Evolutionary conservation across 2,329 filamentous ascomycete species (phyloP).

Genomic region (Sphaerulina vaccinii): DNA sequence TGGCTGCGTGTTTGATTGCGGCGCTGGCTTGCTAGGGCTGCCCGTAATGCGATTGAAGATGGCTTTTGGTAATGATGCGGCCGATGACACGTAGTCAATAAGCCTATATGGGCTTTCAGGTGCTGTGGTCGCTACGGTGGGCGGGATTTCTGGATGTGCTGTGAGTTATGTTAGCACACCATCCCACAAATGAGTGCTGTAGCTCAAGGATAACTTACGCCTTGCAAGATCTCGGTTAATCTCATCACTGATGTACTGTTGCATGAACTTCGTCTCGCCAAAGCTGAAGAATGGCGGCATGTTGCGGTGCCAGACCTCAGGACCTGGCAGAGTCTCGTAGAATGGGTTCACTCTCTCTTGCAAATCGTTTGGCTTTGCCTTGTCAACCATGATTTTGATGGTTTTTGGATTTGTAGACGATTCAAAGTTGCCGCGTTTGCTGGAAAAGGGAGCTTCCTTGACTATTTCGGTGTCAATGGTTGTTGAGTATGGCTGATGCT

Average conservation of each 20-base stretch:
- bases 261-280: constrained; percentile 35
- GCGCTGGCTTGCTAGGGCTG: too few relatives aligned
- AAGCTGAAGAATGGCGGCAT: constrained; percentile 35
- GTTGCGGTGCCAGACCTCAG: constrained; percentile 34
- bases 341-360: constrained; percentile 29
- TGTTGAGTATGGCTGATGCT: background rate
- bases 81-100: too few relatives aligned
- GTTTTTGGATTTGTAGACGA: constrained; percentile 23
- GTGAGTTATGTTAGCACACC: background rate
- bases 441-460: background rate
- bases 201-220: constrained; percentile 21
- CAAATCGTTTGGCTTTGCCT: background rate
- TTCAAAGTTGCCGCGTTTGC: constrained; percentile 13
- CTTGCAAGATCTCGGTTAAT: constrained; percentile 32
- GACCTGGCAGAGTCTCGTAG: constrained; percentile 31
- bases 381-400: constrained; percentile 10
- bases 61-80: too few relatives aligned
- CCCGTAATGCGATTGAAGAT: too few relatives aligned
- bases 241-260: constrained; percentile 29
- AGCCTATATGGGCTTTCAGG: too few relatives aligned
- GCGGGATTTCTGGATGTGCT: constrained; percentile 1
- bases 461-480: background rate
- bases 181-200: background rate
- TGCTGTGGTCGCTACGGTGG: too few relatives aligned
- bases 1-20: too few relatives aligned